Evolutionary conservation across 2,329 filamentous ascomycete genomes (phyloP), one percentile per base, ranked within the genome.

Genomic region (Bipolaris victoriae): DNA sequence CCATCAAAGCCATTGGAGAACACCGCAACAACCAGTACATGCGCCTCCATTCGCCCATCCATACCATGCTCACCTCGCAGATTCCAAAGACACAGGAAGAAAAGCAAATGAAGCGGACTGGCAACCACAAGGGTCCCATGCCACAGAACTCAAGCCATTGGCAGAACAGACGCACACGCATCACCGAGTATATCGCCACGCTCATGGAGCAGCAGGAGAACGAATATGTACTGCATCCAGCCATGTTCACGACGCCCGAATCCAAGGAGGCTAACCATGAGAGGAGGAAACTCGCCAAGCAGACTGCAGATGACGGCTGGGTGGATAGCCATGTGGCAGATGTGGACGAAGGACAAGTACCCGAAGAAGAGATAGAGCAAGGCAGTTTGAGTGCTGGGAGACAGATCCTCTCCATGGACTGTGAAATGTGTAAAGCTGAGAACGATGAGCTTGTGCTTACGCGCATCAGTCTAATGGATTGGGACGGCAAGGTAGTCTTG

Each of bases 341-440:
- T 40, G 78, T 92, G 7, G 84, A 88, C 45, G 89, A 91, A 31
- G 91, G 88, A 3, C 77, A 84, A 47, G 83, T 89, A 6, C 86
- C 89, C 2, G 89, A 92, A 49, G 75, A 78, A 5, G 86, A 92
- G 52, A 87, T 96, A 57, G 83, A 96, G 75, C 80, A 88, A 65
- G 94, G 92, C 53, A 94, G 92, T 75, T 80, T 97, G 56, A 96
- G 92, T 0, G 91, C 87, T 29, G 95, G 93, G 35, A 86, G 92
- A 61, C 84, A 89, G 36, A 80, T 97, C 10, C 80, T 96, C 47
- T 89, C 92, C 1, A 82, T 99, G 52, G 95, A 99, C 74, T 99
- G 95, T 77, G 95, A 99, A 77, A 99, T 99, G 95, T 97, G 93
- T 74, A 88, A 92, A 78, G 96, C 92, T 2, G 90, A 88, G 58